These are phyloP conservation scores for Infundibulicybe gibba DNA, from an alignment of 768 basidiomycete species.

Conservation along the genomic window DNA sequence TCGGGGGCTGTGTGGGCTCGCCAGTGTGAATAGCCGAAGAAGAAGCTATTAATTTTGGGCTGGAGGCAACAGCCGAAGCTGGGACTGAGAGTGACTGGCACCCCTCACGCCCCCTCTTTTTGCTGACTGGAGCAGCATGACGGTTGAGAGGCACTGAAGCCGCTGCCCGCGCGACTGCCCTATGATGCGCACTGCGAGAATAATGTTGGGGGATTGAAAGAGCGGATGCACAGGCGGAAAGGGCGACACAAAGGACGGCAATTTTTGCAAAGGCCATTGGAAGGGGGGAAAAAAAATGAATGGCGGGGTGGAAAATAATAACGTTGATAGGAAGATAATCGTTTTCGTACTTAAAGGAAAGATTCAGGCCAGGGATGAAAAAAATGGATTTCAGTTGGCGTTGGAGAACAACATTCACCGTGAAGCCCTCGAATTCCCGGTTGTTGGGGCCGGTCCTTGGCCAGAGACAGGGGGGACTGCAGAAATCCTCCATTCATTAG, in stretches of 20 bases:
- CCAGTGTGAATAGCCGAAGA: constrained; percentile 7
- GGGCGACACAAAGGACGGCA: constrained; percentile 39
- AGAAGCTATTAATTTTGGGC: constrained; percentile 5
- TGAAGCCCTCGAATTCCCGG: too few relatives aligned
- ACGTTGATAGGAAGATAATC: constrained; percentile 9
- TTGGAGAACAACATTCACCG: too few relatives aligned
- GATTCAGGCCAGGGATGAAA: too few relatives aligned
- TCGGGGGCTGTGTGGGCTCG: not conserved
- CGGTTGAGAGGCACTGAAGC: constrained; percentile 27
- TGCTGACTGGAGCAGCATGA: constrained; percentile 17
- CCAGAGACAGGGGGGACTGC: too few relatives aligned
- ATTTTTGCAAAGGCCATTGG: constrained; percentile 39
- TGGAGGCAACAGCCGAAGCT: constrained; percentile 10
- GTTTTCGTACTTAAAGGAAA: too few relatives aligned
- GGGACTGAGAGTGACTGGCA: constrained; percentile 22
- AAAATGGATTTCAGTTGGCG: not conserved
- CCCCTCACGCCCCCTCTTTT: constrained; percentile 32
- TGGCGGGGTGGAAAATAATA: constrained; percentile 13
- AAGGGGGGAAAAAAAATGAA: constrained; percentile 14
- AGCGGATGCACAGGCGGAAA: constrained; percentile 32
- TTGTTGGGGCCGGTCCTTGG: too few relatives aligned
- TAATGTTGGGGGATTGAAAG: constrained; percentile 36
- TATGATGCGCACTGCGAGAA: constrained; percentile 31
- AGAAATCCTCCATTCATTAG: too few relatives aligned
- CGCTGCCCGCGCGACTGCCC: constrained; percentile 32